These are phyloP conservation scores for Thozetella sp. DNA, from an alignment of 495 filamentous ascomycete genomes.

Conservation along the genomic window DNA sequence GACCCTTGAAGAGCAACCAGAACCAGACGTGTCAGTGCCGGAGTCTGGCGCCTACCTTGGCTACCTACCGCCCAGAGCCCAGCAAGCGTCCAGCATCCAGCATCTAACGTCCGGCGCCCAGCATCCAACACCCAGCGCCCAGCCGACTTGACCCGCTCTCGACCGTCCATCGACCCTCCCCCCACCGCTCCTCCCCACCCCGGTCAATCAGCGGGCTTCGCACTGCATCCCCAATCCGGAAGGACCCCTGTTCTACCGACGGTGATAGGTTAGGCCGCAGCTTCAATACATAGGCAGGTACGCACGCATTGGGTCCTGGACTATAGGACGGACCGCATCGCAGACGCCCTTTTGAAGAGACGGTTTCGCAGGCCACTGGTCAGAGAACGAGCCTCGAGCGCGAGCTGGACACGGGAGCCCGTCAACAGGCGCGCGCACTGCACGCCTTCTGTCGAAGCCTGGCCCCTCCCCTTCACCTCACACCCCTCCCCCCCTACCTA, in stretches of 20 bases:
- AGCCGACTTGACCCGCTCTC: too few relatives aligned
- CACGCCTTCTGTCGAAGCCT: background rate
- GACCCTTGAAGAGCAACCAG: too few relatives aligned
- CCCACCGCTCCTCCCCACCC: too few relatives aligned
- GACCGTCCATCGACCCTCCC: background rate
- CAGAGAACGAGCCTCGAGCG: background rate
- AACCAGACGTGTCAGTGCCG: too few relatives aligned
- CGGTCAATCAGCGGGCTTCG: slow-evolving; percentile 14
- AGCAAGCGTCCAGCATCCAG: too few relatives aligned
- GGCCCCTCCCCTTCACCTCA: background rate
- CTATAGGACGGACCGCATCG: background rate
- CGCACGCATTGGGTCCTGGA: too few relatives aligned
- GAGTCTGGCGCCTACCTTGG: too few relatives aligned
- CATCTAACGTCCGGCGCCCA: too few relatives aligned
- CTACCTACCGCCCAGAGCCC: too few relatives aligned
- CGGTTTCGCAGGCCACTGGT: background rate
- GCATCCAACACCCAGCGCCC: too few relatives aligned
- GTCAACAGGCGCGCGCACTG: too few relatives aligned
- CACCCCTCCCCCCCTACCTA: background rate
- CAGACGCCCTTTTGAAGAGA: background rate
- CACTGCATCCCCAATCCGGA: slow-evolving; percentile 33
- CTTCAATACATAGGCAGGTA: background rate
- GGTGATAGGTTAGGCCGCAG: background rate
- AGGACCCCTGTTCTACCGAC: slow-evolving; percentile 12
- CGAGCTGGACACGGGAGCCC: background rate